Conservation (phyloP, 257 asterid species). For the Gentiana dahurica region DNA sequence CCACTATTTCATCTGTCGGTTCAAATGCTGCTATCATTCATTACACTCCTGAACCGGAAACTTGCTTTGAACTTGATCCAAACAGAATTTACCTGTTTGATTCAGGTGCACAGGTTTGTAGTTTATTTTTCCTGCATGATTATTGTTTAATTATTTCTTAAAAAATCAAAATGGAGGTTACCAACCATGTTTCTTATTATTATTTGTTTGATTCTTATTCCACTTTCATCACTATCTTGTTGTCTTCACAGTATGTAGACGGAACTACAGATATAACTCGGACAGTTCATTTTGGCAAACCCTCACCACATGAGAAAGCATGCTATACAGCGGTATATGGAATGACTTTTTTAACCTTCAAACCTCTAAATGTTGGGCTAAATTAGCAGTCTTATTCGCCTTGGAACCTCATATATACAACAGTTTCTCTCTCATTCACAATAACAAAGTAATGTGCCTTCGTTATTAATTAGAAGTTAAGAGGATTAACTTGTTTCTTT, state of each 20-base stretch:
- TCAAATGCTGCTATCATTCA: conserved; percentile 91
- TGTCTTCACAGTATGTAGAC: conserved; percentile 63
- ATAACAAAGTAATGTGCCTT: too few species aligned
- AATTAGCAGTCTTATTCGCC: background rate
- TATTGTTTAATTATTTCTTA: background rate
- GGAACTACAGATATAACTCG: conserved; percentile 99
- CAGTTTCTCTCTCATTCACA: too few species aligned
- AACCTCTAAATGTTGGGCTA: background rate
- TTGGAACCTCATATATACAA: too few species aligned
- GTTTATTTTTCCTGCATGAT: conserved; percentile 1
- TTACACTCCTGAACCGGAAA: conserved; percentile 59
- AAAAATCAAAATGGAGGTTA: background rate
- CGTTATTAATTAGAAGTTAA: too few species aligned
- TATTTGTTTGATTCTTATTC: background rate
- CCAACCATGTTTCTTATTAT: background rate
- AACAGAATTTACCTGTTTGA: conserved; percentile 72
- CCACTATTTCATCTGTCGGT: conserved; percentile 94
- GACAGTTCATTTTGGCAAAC: conserved; percentile 92
- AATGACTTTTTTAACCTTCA: background rate
- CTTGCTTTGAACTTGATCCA: conserved; percentile 90
- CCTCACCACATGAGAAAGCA: conserved; percentile 88
- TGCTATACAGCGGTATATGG: conserved; percentile 85
- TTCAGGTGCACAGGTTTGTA: conserved; percentile 93
- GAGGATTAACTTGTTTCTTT: too few species aligned
- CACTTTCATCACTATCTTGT: conserved; percentile 19